Evolutionary conservation across 352 stramenopile genomes (phyloP).

Genomic region (Phytopythium boreale): DNA sequence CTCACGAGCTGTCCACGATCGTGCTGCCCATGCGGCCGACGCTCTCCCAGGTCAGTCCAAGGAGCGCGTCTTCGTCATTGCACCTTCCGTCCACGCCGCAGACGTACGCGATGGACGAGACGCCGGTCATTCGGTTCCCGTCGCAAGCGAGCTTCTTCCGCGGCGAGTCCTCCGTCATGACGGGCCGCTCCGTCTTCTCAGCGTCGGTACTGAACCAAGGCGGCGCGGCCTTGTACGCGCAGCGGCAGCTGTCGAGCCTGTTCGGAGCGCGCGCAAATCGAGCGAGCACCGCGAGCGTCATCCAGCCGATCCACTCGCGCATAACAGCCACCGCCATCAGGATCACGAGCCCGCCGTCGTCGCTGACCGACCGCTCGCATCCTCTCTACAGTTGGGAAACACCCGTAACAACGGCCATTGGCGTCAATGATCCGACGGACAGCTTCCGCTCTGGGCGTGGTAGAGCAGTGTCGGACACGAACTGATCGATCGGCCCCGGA

Average conservation of each 20-base stretch:
- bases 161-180: conserved; percentile 11
- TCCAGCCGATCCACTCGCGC: conserved; percentile 10
- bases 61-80: neutral
- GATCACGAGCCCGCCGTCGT: conserved; percentile 2
- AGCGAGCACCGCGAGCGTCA: neutral
- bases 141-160: conserved; percentile 6
- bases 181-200: conserved; percentile 18
- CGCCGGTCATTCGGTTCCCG: conserved; percentile 1
- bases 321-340: neutral
- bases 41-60: neutral
- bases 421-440: neutral
- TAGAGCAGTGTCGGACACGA: conserved; percentile 24
- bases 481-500: conserved; percentile 28
- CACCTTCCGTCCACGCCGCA: neutral
- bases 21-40: conserved; percentile 14
- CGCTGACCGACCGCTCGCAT: neutral
- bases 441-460: neutral
- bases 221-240: neutral
- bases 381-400: conserved; percentile 1
- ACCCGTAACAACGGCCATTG: neutral
- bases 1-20: conserved; percentile 16
- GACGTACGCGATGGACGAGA: neutral
- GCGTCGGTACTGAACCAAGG: conserved; percentile 12
- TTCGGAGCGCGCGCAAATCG: conserved; percentile 9
- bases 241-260: conserved; percentile 7